phyloP scores from a whole-genome alignment of 805 yeast species.

The Monosporozyma solicola region DNA sequence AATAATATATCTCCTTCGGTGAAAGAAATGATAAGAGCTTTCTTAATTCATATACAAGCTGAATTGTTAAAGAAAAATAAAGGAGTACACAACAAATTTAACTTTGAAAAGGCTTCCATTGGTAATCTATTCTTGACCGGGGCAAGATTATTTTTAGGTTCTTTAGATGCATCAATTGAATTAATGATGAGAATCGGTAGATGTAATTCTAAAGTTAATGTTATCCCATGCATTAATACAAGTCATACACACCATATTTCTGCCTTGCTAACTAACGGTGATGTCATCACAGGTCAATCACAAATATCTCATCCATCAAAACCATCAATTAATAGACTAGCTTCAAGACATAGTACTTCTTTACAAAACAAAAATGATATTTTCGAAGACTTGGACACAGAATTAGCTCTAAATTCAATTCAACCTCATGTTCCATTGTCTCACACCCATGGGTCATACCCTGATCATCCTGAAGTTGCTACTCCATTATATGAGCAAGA shows the following conservation, averaged over 20 bases:
- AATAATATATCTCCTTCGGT: slow-evolving; percentile 32
- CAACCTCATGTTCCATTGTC: neutral
- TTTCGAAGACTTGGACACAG: neutral
- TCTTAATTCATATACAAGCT: slow-evolving; percentile 67
- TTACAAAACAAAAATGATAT: slow-evolving; percentile 1
- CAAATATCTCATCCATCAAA: slow-evolving; percentile 80
- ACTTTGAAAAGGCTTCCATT: slow-evolving; percentile 68
- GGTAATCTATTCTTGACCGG: slow-evolving; percentile 84
- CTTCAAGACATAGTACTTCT: slow-evolving; percentile 2
- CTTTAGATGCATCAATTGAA: slow-evolving; percentile 77
- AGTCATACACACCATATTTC: slow-evolving; percentile 81
- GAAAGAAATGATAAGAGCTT: slow-evolving; percentile 67
- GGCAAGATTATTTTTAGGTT: slow-evolving; percentile 70
- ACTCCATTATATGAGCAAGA: neutral
- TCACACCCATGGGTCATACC: neutral
- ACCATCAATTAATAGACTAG: slow-evolving; percentile 5
- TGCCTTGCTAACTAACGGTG: slow-evolving; percentile 61
- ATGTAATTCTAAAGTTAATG: slow-evolving; percentile 39
- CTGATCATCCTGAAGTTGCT: neutral
- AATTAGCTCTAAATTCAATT: neutral
- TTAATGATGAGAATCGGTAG: slow-evolving; percentile 50
- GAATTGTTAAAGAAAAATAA: slow-evolving; percentile 63
- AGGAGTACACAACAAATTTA: slow-evolving; percentile 34
- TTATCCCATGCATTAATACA: slow-evolving; percentile 76
- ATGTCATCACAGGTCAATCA: slow-evolving; percentile 78